phyloP scores from a whole-genome alignment of 345 rosid genomes.

The Bretschneidera sinensis region DNA sequence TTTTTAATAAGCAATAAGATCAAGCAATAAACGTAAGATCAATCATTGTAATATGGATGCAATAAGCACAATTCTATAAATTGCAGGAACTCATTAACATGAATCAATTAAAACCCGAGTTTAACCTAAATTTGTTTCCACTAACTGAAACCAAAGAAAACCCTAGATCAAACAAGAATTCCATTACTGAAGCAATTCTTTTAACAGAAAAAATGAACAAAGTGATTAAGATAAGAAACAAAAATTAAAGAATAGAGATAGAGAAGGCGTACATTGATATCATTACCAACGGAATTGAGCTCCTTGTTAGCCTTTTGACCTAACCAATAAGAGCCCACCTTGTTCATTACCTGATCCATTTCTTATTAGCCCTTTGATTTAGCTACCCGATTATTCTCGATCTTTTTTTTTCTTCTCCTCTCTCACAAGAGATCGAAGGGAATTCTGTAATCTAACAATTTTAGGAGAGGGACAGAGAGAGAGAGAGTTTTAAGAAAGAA shows the following conservation, averaged over 20 bases:
- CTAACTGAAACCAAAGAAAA: background rate
- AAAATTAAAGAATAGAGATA: background rate
- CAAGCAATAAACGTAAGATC: too few species aligned
- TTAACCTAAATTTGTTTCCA: too few species aligned
- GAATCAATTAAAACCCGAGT: too few species aligned
- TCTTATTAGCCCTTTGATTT: background rate
- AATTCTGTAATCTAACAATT: background rate
- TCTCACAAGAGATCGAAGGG: background rate
- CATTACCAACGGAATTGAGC: conserved; percentile 79
- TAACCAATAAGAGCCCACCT: conserved; percentile 86
- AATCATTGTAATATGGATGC: too few species aligned
- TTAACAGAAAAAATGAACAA: background rate
- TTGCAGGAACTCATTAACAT: too few species aligned
- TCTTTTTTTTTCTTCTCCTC: background rate
- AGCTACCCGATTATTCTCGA: too few species aligned
- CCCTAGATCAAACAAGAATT: background rate
- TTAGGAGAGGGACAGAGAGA: background rate
- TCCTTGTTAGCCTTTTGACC: conserved; percentile 73
- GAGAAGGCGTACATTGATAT: conserved; percentile 47
- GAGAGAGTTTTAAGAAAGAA: too few species aligned
- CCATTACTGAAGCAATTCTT: too few species aligned
- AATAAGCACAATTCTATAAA: too few species aligned
- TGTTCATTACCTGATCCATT: conserved; percentile 91
- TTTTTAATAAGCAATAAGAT: too few species aligned
- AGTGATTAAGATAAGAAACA: background rate